Evolutionary conservation across 768 basidiomycete genomes (phyloP).

Genomic region (Agaricus blazei): DNA sequence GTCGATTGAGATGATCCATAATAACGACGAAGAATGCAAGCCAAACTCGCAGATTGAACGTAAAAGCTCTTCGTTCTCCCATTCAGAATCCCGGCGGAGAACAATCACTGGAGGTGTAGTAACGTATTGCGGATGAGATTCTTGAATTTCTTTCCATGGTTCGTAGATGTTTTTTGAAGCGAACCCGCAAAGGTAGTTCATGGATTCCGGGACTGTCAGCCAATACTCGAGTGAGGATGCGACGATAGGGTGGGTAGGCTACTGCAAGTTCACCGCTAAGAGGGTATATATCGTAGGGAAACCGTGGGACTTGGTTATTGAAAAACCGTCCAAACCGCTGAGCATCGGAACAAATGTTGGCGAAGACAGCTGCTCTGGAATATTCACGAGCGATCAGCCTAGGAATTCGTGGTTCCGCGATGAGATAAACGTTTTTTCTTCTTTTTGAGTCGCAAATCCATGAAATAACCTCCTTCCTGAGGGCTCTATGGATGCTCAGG

Average conservation of each 20-base stretch:
- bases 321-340: neutral
- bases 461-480: neutral
- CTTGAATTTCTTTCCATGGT: constrained; percentile 11
- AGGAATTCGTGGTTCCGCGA: neutral
- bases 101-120: neutral
- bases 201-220: constrained; percentile 16
- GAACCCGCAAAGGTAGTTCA: constrained; percentile 12
- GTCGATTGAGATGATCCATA: neutral
- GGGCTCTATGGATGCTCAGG: neutral
- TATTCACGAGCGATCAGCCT: neutral
- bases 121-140: constrained; percentile 4
- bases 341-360: neutral
- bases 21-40: neutral
- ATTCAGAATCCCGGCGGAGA: neutral
- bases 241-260: constrained; percentile 12
- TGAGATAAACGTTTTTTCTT: neutral
- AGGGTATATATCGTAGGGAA: constrained; percentile 13
- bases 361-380: neutral
- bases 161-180: constrained; percentile 18
- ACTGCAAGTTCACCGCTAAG: constrained; percentile 11
- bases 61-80: neutral
- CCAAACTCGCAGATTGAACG: neutral
- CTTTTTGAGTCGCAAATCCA: neutral
- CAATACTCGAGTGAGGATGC: constrained; percentile 14
- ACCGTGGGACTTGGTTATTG: neutral